These are phyloP conservation scores for Podila epigama DNA, from an alignment of 192 early-diverging fungal genomes.

Conservation along the genomic window DNA sequence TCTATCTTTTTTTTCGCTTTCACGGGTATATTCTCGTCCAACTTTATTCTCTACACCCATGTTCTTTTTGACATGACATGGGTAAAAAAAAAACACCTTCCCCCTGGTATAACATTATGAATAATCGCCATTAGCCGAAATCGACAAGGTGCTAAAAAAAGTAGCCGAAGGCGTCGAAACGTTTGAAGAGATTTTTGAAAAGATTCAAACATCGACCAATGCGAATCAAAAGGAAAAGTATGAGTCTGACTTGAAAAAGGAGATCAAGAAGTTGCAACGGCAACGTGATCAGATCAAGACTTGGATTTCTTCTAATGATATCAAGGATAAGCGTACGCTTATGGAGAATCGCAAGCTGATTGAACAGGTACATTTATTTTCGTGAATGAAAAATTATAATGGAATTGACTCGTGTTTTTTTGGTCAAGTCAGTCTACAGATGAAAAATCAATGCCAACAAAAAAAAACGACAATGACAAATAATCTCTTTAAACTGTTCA, in stretches of 20 bases:
- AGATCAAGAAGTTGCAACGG: constrained; percentile 99
- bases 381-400: neutral
- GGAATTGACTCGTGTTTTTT: neutral
- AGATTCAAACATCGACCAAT: constrained; percentile 83
- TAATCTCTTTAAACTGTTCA: neutral
- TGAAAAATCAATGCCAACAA: neutral
- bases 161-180: constrained; percentile 95
- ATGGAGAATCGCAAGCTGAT: constrained; percentile 93
- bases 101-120: neutral
- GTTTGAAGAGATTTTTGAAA: constrained; percentile 91
- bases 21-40: neutral
- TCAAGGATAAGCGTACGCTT: constrained; percentile 95
- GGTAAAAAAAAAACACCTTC: too few relatives aligned
- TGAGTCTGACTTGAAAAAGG: constrained; percentile 95
- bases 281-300: constrained; percentile 97
- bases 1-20: neutral
- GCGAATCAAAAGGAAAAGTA: constrained; percentile 96
- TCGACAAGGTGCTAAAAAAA: constrained; percentile 94
- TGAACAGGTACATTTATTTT: constrained; percentile 68
- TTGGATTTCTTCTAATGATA: constrained; percentile 93
- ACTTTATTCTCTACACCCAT: neutral
- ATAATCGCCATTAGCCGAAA: constrained; percentile 78
- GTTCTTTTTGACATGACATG: too few relatives aligned
- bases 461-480: neutral
- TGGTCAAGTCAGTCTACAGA: neutral